Evolutionary conservation across 257 asterid genomes (phyloP).

Genomic region (Lycium ferocissimum): DNA sequence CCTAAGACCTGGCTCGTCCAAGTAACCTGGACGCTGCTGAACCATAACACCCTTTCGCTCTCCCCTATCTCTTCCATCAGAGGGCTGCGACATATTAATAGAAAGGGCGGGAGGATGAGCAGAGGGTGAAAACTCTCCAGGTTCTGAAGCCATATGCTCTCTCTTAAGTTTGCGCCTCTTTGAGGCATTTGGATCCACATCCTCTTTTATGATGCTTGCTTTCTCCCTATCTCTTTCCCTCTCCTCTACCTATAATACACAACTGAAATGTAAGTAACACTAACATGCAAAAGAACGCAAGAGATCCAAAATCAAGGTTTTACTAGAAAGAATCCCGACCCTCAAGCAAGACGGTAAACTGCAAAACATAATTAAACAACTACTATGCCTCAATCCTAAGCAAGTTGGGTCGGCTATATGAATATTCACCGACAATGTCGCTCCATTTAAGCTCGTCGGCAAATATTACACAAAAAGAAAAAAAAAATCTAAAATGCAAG

Average conservation of each 20-base stretch:
- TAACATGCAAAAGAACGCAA: constrained; percentile 2
- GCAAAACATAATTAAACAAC: neutral
- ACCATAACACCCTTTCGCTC: constrained; percentile 75
- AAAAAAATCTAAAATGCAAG: neutral
- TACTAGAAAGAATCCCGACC: neutral
- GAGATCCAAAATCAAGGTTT: constrained; percentile 21
- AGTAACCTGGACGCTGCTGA: constrained; percentile 76
- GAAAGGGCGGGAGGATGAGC: constrained; percentile 66
- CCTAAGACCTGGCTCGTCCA: constrained; percentile 84
- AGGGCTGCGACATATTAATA: constrained; percentile 58
- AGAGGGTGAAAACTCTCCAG: constrained; percentile 87
- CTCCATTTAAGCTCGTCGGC: neutral
- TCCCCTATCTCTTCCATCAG: constrained; percentile 82
- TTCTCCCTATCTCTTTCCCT: constrained; percentile 86
- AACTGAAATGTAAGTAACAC: constrained; percentile 27
- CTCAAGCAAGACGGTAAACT: neutral
- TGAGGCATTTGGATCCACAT: constrained; percentile 71
- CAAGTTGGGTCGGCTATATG: constrained; percentile 5
- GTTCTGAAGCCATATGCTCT: constrained; percentile 82
- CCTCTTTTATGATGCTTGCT: constrained; percentile 67
- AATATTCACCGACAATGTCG: neutral
- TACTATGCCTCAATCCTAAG: neutral
- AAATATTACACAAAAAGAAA: neutral
- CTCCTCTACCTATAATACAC: constrained; percentile 69
- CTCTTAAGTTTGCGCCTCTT: constrained; percentile 94